Conservation (phyloP, 169 alveolate species). For the Nephromyces sp. region DNA sequence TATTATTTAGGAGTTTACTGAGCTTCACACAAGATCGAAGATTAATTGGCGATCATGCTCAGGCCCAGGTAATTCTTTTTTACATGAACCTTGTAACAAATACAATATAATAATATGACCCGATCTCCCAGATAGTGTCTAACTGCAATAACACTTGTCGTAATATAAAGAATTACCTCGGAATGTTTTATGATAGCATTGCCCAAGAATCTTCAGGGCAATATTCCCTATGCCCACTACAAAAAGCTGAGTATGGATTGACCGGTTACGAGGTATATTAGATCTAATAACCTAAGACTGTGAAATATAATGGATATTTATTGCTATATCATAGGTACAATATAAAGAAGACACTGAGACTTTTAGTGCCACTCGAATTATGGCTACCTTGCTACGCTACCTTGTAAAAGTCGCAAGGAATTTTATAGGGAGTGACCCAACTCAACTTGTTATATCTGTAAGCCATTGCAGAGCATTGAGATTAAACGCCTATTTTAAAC, state of each 20-base stretch:
- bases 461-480: too few relatives aligned
- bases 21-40: conserved; percentile 80
- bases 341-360: conserved; percentile 57
- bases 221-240: background rate
- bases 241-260: background rate
- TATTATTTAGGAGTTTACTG: conserved; percentile 41
- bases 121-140: conserved; percentile 50
- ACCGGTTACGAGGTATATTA: background rate
- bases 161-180: conserved; percentile 71
- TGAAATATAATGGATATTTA: too few relatives aligned
- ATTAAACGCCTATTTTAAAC: too few relatives aligned
- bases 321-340: conserved; percentile 41
- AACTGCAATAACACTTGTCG: conserved; percentile 76
- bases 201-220: background rate
- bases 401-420: conserved; percentile 62
- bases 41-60: conserved; percentile 84
- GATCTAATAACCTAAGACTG: too few relatives aligned
- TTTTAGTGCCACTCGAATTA: conserved; percentile 70
- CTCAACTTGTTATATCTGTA: conserved; percentile 15
- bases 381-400: conserved; percentile 67
- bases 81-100: background rate
- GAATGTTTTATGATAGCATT: conserved; percentile 44
- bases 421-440: conserved; percentile 73
- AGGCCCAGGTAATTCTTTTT: conserved; percentile 45
- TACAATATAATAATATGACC: too few relatives aligned